A percentile compares a stretch with the other conserved stretches of the same genome.
Conservation (phyloP, 306 rosid genomes). For the Pachyrhizus erosus region DNA sequence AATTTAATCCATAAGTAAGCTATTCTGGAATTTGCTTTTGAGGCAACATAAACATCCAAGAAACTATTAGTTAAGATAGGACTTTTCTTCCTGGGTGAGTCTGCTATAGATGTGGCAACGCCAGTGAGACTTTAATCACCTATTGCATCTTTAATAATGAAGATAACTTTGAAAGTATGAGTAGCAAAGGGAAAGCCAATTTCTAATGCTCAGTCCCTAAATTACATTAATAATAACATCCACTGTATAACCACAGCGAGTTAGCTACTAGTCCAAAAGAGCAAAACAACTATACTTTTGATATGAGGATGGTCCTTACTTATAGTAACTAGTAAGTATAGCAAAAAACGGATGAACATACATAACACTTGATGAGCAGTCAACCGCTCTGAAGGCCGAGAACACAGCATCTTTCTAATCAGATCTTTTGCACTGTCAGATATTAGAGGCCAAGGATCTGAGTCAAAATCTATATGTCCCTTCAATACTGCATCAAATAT, state of each 20-base stretch:
- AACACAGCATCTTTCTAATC: slow-evolving; percentile 83
- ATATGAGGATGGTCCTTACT: slow-evolving; percentile 20
- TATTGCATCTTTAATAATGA: slow-evolving; percentile 40
- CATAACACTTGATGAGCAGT: slow-evolving; percentile 93
- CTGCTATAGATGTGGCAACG: slow-evolving; percentile 5
- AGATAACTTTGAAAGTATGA: slow-evolving; percentile 1
- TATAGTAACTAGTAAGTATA: slow-evolving; percentile 5
- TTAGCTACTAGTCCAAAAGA: slow-evolving; percentile 21
- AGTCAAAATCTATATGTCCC: slow-evolving; percentile 91
- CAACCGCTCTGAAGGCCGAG: slow-evolving; percentile 79
- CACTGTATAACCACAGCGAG: slow-evolving; percentile 5
- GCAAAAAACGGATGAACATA: slow-evolving; percentile 58
- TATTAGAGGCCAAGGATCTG: slow-evolving; percentile 94
- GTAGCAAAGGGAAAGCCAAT: slow-evolving; percentile 7
- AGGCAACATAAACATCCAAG: slow-evolving; percentile 26
- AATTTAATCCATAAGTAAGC: not conserved
- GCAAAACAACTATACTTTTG: slow-evolving; percentile 22
- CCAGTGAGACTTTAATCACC: slow-evolving; percentile 30
- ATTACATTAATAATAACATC: slow-evolving; percentile 30
- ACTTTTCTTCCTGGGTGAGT: slow-evolving; percentile 15
- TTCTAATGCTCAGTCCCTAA: slow-evolving; percentile 20
- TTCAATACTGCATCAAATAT: slow-evolving; percentile 94
- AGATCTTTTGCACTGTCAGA: slow-evolving; percentile 88
- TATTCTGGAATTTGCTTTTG: slow-evolving; percentile 17
- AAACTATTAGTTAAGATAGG: slow-evolving; percentile 7